Percentiles rank a stretch among this genome's conserved stretches.
These are phyloP conservation scores for Aspergillus wentii DNA, from an alignment of 495 filamentous ascomycete genomes.

Conservation along the genomic window DNA sequence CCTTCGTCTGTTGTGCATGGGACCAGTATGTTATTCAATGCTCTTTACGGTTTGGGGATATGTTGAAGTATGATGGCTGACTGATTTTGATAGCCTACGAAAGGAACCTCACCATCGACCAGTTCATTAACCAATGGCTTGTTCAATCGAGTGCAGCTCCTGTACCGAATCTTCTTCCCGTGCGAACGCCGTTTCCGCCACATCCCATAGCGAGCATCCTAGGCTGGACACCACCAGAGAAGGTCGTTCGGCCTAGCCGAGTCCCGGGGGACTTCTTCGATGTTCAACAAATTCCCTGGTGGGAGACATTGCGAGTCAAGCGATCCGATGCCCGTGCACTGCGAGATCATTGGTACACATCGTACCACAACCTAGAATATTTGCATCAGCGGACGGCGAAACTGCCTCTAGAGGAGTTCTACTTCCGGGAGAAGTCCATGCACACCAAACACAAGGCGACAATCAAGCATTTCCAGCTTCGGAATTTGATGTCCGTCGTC, in stretches of 20 bases:
- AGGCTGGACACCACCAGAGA: slow-evolving; percentile 33
- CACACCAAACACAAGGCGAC: slow-evolving; percentile 58
- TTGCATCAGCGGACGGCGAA: slow-evolving; percentile 18
- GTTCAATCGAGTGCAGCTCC: slow-evolving; percentile 17
- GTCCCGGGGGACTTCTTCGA: slow-evolving; percentile 60
- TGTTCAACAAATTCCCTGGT: slow-evolving; percentile 75
- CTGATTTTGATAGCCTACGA: slow-evolving; percentile 28
- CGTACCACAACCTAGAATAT: slow-evolving; percentile 39
- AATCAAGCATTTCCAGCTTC: slow-evolving; percentile 83
- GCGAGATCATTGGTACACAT: slow-evolving; percentile 45
- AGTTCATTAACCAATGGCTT: slow-evolving; percentile 41
- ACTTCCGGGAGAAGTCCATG: slow-evolving; percentile 69
- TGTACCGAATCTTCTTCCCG: slow-evolving; percentile 16
- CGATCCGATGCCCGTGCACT: slow-evolving; percentile 55
- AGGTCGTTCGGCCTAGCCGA: slow-evolving; percentile 31
- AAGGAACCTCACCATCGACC: slow-evolving; percentile 38
- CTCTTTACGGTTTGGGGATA: not conserved
- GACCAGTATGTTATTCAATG: slow-evolving; percentile 25
- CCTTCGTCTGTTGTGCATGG: slow-evolving; percentile 28
- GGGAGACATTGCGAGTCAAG: slow-evolving; percentile 55
- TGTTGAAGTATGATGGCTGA: slow-evolving; percentile 4
- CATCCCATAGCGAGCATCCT: slow-evolving; percentile 26
- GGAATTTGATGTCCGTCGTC: slow-evolving; percentile 71
- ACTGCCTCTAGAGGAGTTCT: slow-evolving; percentile 32
- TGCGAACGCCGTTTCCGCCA: slow-evolving; percentile 11